Conservation (phyloP, 2,329 filamentous ascomycete genomes). For the Monilinia vaccinii-corymbosi region DNA sequence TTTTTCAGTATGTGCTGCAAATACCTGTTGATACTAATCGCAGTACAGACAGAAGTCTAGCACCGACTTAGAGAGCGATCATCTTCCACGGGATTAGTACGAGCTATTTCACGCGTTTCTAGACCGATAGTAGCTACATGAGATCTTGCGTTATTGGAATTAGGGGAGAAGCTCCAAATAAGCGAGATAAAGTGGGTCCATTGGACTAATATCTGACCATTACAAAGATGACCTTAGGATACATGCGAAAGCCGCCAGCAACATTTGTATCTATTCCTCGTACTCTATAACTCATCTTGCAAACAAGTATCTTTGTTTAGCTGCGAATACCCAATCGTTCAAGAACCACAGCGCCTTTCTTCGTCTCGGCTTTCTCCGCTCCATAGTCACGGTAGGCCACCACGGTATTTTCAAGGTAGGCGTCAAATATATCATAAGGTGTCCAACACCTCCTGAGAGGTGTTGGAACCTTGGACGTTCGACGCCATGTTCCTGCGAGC, state of each 20-base stretch:
- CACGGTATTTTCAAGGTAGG: not conserved
- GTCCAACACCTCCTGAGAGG: conserved; percentile 1
- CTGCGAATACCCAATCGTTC: not conserved
- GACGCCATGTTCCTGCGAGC: not conserved
- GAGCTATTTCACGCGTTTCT: too few species aligned
- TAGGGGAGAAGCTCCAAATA: not conserved
- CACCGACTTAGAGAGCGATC: not conserved
- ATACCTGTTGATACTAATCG: not conserved
- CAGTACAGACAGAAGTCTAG: not conserved
- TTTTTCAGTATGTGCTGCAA: too few species aligned
- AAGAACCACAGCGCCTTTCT: not conserved
- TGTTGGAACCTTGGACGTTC: not conserved
- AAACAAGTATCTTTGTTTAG: not conserved
- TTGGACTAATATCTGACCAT: not conserved
- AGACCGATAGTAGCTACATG: not conserved
- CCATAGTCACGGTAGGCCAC: not conserved
- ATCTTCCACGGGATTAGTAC: not conserved
- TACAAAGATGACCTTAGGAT: not conserved
- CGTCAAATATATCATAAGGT: not conserved
- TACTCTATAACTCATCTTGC: not conserved
- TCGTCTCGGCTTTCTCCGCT: not conserved
- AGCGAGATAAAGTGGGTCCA: conserved; percentile 3
- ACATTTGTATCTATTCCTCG: not conserved
- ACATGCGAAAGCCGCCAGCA: not conserved
- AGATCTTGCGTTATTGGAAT: not conserved